Evolutionary conservation across 192 early-diverging fungal genomes (phyloP), one percentile per base, ranked within the genome.

Genomic region (Coemansia sp.): DNA sequence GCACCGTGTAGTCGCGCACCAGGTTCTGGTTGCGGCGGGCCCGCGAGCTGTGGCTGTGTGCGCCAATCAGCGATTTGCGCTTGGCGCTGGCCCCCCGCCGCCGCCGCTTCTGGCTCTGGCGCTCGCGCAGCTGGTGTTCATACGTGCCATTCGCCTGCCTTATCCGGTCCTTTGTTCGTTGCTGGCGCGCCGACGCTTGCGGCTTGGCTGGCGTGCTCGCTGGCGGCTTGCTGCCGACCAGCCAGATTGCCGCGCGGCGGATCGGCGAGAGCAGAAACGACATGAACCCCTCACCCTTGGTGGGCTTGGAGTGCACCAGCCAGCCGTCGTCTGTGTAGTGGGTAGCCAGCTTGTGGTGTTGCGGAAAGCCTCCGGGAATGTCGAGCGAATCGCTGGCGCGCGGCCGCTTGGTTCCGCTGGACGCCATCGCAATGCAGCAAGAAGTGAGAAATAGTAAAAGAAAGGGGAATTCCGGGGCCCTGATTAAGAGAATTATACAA

Each of bases 321-420:
- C 32, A 52, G 25, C 35, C 23, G 35, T 38, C 36, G 20, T 32
- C n/a, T n/a, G n/a, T n/a, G n/a, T n/a, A n/a, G n/a, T n/a, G n/a
- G n/a, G 26, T 56, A 9, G 35, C 25, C 17, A 27, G 35, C 28
- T 53, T 57, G 21, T 48, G 25, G 21, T 5, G 31, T 14, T 35
- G 35, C 5, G 70, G 70, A 43, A 72, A 72, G 14, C 58, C 30
- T 17, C 70, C 70, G 7, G 70, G 70, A 39, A 72, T 61, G 4
- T 72, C 63, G 5, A 35, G 12, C 2, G 41, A 14, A 23, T 72
- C 70, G 5, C 19, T 29, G 8, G 44, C 26, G 3, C 70, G 54
- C 39, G 20, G 15, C 36, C 70, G 70, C 40, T 73, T 73, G 12
- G 48, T 66, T 53, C 22, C 48, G 23, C 52, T 60, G 29, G 14